Evolutionary conservation across 192 early-diverging fungal genomes (phyloP), one percentile per base, ranked within the genome.

Genomic region (Pilaira anomala): DNA sequence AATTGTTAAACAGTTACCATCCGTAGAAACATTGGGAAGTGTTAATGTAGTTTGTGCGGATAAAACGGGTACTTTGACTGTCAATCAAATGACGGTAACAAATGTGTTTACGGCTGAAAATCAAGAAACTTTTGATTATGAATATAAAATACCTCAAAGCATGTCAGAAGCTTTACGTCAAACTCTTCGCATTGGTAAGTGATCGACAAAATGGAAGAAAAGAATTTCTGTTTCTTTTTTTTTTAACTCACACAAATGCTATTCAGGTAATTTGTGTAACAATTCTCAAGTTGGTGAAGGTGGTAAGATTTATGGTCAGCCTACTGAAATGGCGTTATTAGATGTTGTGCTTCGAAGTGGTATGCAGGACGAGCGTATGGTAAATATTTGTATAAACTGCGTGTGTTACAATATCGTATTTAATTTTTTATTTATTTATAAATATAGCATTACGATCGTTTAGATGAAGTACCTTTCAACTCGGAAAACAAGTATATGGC

Each of bases 1-100:
- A 5, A 97, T 98, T 56, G 88, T 96, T 50, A 96, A 95, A 74
- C 95, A 96, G 63, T 82, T 98, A 36, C 94, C 94, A 1, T 89
- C 92, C 8, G 95, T 98, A 1, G 96, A 98, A 75, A 88, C 93
- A 16, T 75, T 98, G 8, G 94, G 95, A 1, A 92, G 92, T 9
- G 95, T 98, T 30, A 95, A 91, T 67, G 93, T 96, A 14, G 86
- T 98, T 33, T 98, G 96, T 76, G 90, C 89, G 1, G 96, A 98
- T 74, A 98, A 98, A 78, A 97, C 96, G n/a, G 92, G 83, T 24
- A 98, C 96, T 1, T 71, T 98, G 67, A 98, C 96, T 2, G 81
- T 93, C 75, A 97, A 97, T 80, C 86, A 89, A 69, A 96, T 97
- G 96, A 92, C 95, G 13, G 88, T 94, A 28, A 90, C 88, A 48